Evolutionary conservation across 2,329 filamentous ascomycete species (phyloP).

Genomic region (Huntiella omanensis): DNA sequence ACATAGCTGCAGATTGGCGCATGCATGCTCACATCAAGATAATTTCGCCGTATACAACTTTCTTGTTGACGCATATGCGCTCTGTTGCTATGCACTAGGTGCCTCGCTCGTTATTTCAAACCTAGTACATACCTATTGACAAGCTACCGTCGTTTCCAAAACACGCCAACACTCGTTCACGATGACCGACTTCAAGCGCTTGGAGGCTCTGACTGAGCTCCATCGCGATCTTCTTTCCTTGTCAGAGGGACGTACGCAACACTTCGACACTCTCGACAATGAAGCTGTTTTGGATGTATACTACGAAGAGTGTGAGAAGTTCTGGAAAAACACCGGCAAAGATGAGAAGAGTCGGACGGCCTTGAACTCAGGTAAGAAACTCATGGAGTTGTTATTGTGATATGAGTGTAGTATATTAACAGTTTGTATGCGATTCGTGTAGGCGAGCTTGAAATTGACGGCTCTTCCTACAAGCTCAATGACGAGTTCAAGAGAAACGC

Average conservation of each 20-base stretch:
- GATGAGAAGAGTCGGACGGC: conserved; percentile 56
- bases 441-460: conserved; percentile 61
- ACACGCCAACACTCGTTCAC: conserved; percentile 17
- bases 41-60: neutral
- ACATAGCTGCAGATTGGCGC: too few relatives aligned
- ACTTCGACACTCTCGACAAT: conserved; percentile 49
- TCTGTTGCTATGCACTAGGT: conserved; percentile 27
- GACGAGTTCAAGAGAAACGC: conserved; percentile 70
- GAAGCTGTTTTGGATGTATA: conserved; percentile 52
- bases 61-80: neutral
- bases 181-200: conserved; percentile 57
- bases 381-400: neutral
- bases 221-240: conserved; percentile 69
- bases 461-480: conserved; percentile 63
- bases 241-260: conserved; percentile 43
- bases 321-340: conserved; percentile 53
- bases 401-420: neutral
- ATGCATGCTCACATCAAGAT: too few relatives aligned
- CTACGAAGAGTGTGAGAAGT: conserved; percentile 52
- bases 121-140: neutral
- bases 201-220: conserved; percentile 65
- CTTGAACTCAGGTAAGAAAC: conserved; percentile 43
- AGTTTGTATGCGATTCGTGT: neutral
- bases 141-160: neutral
- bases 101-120: neutral